Evolutionary conservation across 805 yeast species (phyloP), one percentile per base, ranked within the genome.

Genomic region (Ogataea allantospora): DNA sequence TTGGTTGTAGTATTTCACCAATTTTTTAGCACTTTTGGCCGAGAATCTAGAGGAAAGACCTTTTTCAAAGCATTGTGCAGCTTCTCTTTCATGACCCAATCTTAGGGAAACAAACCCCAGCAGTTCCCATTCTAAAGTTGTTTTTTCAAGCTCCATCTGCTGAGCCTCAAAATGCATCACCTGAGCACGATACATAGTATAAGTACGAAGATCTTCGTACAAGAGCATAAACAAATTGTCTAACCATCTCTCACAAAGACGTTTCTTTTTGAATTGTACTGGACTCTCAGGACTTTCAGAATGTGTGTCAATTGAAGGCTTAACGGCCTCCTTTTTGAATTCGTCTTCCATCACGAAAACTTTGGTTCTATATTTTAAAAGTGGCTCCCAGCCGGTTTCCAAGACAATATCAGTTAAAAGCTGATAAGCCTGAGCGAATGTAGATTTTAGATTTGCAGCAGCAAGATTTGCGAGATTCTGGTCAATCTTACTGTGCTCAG

Each of bases 111-210:
- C 80, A 51, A 78, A 68, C 2, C 99, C 99, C 45, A 89, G 70
- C 23, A 87, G 68, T 63, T 95, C 96, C 96, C 97, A 89, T 62
- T 89, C 97, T 40, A 83, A 66, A 0, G 96, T 80, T 19, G 82
- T 67, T 56, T 86, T 88, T 51, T 77, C 78, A 59, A 83, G 84
- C 28, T 78, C 80, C 59, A 87, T 71, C 60, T 87, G 86, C 58
- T 88, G 95, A 5, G 95, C 87, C 60, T 84, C 88, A 65, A 84
- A 83, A 62, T 91, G 96, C 45, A 88, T 76, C 49, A 75, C 74
- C 58, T 93, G 96, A 0, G 96, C 88, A 58, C 88, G 89, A 93
- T 96, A 91, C 72, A 87, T 75, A 1, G 96, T 88, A 58, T 85
- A 91, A 1, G 86, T 79, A 54, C 84, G 71, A 52, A 85, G 70